phyloP scores from a whole-genome alignment of 192 early-diverging fungal genomes.

The Backusella westeae region DNA sequence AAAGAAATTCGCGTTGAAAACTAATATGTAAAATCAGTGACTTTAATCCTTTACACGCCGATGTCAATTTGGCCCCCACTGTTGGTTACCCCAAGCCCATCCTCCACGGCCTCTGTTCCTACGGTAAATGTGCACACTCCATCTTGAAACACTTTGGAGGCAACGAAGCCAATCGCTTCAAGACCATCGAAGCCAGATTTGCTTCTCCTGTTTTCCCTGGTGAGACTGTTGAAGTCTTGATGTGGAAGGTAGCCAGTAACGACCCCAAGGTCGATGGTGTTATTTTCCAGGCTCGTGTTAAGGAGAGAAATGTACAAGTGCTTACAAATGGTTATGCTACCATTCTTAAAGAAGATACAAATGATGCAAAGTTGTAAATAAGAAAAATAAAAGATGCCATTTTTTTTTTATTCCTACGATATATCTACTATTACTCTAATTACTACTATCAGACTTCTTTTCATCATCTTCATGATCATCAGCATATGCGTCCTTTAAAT shows the following conservation, averaged over 20 bases:
- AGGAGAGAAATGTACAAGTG: conserved; percentile 57
- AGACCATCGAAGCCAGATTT: conserved; percentile 64
- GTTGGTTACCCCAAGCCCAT: conserved; percentile 74
- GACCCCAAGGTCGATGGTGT: conserved; percentile 44
- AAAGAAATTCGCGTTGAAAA: background rate
- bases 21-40: conserved; percentile 41
- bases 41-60: conserved; percentile 77
- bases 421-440: background rate
- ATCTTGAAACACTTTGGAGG: conserved; percentile 52
- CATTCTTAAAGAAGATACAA: conserved; percentile 22
- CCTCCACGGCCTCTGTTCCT: conserved; percentile 69
- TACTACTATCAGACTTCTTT: background rate
- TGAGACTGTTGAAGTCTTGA: conserved; percentile 59
- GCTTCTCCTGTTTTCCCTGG: conserved; percentile 73
- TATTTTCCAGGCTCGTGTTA: conserved; percentile 56
- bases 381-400: background rate
- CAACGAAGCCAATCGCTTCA: conserved; percentile 55
- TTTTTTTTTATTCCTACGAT: background rate
- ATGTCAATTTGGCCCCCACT: conserved; percentile 60
- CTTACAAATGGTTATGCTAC: conserved; percentile 58
- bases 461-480: background rate
- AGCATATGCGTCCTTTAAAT: background rate
- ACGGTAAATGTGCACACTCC: conserved; percentile 58
- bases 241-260: conserved; percentile 65
- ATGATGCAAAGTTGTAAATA: conserved; percentile 12